Base-by-base conservation (phyloP, 805 yeast species). In the Kregervanrija fluxuum region DNA sequence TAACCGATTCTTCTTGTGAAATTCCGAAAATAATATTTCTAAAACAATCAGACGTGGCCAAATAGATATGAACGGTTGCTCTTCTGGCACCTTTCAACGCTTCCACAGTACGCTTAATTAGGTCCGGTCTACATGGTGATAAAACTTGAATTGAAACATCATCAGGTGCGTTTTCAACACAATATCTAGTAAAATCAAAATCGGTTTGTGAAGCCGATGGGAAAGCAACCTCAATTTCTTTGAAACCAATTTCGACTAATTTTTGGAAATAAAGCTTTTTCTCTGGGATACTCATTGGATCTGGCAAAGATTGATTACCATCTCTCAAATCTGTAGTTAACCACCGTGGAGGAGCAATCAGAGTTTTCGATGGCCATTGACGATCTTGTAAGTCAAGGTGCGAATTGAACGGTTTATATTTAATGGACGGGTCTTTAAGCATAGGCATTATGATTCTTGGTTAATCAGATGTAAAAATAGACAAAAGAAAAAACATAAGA, bases 271-370 rank as follows among this genome's bases (percentile, higher is more conserved):
- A 85, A 44, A 70, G 75, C 57, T 80, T 80, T 65, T 85, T 85
- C 56, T 85, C 90, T n/a, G 69, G 80, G 37, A 83, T 70, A n/a
- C 83, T 71, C 95, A 85, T 85, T 43, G 93, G 95, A 58, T 85
- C 93, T 0, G 93, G 91, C 53, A 85, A 71, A 5, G 90, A 80
- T 66, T 85, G 93, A 64, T 85, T 85, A 31, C 95, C 95, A 59
- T 85, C 95, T 55, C 95, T 74, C 49, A 85, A 70, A 57, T 85
- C 95, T 3, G 95, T 85, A 15, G 90, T 80, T 39, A 85, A 68
- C 93, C 93, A 85, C 53, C 93, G 69, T 15, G 95, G 95, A 3
- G 89, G 75, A 58, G 75, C 75, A 41, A 67, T 68, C 45, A 85
- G 60, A 12, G 73, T 64, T 47, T 71, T 71, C 33, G 70, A 57